phyloP scores from a whole-genome alignment of 768 basidiomycete species.

The Pulveroboletus frians region DNA sequence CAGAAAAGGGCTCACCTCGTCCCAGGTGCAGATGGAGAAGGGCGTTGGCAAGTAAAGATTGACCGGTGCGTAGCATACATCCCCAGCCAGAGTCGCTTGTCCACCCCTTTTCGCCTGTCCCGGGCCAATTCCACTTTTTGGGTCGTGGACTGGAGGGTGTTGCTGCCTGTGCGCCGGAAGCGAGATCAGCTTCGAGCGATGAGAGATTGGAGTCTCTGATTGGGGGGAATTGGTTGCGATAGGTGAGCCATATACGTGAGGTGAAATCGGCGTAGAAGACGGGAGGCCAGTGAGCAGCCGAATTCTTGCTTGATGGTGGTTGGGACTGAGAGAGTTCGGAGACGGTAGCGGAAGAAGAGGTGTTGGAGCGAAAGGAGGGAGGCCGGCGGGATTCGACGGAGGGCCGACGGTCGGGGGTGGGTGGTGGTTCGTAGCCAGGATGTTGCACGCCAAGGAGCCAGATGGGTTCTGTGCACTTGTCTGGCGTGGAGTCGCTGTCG shows the following conservation, averaged over 20 bases:
- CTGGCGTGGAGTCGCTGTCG: slow-evolving; percentile 83
- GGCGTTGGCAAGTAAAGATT: slow-evolving; percentile 76
- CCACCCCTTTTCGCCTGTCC: slow-evolving; percentile 69
- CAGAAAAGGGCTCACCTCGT: slow-evolving; percentile 43
- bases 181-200: slow-evolving; percentile 36
- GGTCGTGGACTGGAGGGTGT: slow-evolving; percentile 40
- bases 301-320: slow-evolving; percentile 27
- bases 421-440: slow-evolving; percentile 58
- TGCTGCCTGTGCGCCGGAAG: slow-evolving; percentile 29
- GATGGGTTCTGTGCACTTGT: slow-evolving; percentile 76
- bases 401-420: slow-evolving; percentile 33
- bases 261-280: slow-evolving; percentile 87
- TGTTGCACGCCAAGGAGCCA: slow-evolving; percentile 88
- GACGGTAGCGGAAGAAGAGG: slow-evolving; percentile 36
- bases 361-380: slow-evolving; percentile 42
- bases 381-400: slow-evolving; percentile 38
- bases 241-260: slow-evolving; percentile 86
- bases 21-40: slow-evolving; percentile 73
- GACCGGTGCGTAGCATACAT: slow-evolving; percentile 87
- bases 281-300: slow-evolving; percentile 60
- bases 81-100: slow-evolving; percentile 87
- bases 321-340: slow-evolving; percentile 37
- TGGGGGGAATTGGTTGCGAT: slow-evolving; percentile 80
- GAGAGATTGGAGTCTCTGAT: slow-evolving; percentile 61
- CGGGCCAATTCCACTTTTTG: slow-evolving; percentile 60